These are phyloP conservation scores for Cichorium intybus DNA, from an alignment of 140 eudicot species.

Conservation along the genomic window DNA sequence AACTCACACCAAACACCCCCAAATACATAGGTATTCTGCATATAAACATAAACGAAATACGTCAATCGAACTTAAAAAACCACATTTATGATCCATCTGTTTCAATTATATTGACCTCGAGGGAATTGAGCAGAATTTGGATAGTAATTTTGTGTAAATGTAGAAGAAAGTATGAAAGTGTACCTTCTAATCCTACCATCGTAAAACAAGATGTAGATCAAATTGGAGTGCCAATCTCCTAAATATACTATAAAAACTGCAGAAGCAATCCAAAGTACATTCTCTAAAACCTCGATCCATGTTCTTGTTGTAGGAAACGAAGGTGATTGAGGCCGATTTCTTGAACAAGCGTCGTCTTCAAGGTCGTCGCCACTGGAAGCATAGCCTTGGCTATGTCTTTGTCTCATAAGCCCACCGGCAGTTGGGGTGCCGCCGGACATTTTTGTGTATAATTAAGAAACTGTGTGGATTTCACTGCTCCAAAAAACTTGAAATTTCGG, in stretches of 20 bases:
- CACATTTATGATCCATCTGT: neutral
- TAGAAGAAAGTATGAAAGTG: neutral
- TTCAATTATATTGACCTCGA: too few species aligned
- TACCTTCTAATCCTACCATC: conserved; percentile 82
- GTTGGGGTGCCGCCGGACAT: conserved; percentile 92
- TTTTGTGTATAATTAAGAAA: conserved; percentile 7
- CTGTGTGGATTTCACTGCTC: conserved; percentile 10
- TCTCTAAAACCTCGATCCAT: conserved; percentile 74
- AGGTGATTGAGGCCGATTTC: conserved; percentile 40
- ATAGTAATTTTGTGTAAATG: neutral
- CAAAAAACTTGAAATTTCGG: conserved; percentile 6
- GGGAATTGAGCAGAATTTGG: neutral
- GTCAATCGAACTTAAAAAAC: neutral
- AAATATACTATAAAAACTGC: conserved; percentile 61
- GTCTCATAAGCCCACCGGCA: conserved; percentile 75
- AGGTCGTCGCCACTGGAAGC: conserved; percentile 88
- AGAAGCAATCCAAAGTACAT: conserved; percentile 83
- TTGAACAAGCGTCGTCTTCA: conserved; percentile 92
- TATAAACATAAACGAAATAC: neutral
- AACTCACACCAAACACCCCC: conserved; percentile 65
- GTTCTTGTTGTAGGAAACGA: conserved; percentile 43
- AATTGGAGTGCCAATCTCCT: conserved; percentile 74
- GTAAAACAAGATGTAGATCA: conserved; percentile 66
- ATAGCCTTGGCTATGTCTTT: conserved; percentile 87
- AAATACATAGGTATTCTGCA: conserved; percentile 80